These are phyloP conservation scores for Pontederia paniculata DNA, from an alignment of 176 grass and related monocot genomes.

Conservation along the genomic window DNA sequence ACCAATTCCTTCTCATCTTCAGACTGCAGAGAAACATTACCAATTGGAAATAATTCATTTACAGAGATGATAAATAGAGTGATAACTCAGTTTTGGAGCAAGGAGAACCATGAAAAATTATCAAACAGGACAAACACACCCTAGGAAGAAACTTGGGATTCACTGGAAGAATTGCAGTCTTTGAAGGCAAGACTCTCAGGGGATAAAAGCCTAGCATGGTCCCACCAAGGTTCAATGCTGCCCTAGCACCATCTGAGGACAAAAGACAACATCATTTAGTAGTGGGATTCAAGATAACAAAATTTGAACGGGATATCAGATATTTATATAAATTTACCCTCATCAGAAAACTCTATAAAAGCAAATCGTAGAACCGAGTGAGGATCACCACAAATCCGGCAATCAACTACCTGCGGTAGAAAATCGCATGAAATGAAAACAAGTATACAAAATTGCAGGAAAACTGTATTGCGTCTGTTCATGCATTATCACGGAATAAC, in stretches of 20 bases:
- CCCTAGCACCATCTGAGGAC: slow-evolving; percentile 62
- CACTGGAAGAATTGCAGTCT: slow-evolving; percentile 88
- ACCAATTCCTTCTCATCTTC: slow-evolving; percentile 94
- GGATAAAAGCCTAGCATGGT: slow-evolving; percentile 88
- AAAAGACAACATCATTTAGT: slow-evolving; percentile 12
- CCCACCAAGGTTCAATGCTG: slow-evolving; percentile 65
- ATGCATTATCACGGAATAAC: neutral
- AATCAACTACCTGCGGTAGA: slow-evolving; percentile 68
- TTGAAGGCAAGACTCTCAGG: slow-evolving; percentile 87
- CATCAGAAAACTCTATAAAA: slow-evolving; percentile 95
- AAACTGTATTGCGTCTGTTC: neutral
- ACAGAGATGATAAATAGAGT: neutral
- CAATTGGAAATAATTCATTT: neutral
- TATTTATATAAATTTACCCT: slow-evolving; percentile 29
- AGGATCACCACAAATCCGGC: slow-evolving; percentile 90
- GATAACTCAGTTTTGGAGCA: no score
- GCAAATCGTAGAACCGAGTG: slow-evolving; percentile 87
- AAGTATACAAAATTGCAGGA: neutral
- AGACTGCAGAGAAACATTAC: slow-evolving; percentile 35
- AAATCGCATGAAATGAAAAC: slow-evolving; percentile 6
- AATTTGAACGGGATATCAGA: slow-evolving; percentile 2
- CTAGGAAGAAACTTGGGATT: slow-evolving; percentile 93
- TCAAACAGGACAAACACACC: slow-evolving; percentile 25
- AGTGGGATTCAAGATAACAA: neutral
- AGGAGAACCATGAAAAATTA: neutral